phyloP scores from a whole-genome alignment of 208 protist species.

The Crithidia bombi region DNA sequence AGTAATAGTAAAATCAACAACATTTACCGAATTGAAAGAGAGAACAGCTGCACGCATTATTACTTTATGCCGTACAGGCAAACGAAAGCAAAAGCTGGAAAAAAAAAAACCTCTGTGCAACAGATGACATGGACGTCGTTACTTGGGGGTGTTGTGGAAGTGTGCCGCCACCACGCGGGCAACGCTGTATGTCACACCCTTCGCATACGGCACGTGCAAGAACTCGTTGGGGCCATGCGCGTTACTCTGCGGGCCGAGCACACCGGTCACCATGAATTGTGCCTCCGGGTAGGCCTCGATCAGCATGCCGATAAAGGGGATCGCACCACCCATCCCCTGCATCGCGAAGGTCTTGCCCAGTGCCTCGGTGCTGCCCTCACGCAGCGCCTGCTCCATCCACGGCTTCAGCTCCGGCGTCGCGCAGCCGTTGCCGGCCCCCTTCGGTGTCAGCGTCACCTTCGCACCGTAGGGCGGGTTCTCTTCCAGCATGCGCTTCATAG shows the following conservation, averaged over 20 bases:
- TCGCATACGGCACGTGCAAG: conserved; percentile 89
- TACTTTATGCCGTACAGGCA: no score
- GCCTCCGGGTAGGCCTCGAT: conserved; percentile 87
- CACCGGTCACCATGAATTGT: conserved; percentile 94
- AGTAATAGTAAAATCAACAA: no score
- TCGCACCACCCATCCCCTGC: conserved; percentile 90
- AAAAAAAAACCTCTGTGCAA: no score
- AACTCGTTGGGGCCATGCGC: conserved; percentile 97
- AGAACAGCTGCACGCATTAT: no score
- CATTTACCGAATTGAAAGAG: no score
- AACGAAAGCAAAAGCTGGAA: no score
- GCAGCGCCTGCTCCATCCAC: conserved; percentile 82
- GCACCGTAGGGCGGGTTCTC: conserved; percentile 92
- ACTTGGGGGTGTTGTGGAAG: conserved; percentile 63
- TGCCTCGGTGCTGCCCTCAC: conserved; percentile 72
- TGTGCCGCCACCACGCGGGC: conserved; percentile 78
- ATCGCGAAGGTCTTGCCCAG: conserved; percentile 77
- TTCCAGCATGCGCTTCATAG: conserved; percentile 81
- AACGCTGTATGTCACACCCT: conserved; percentile 87
- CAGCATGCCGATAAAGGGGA: conserved; percentile 96
- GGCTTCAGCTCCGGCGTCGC: conserved; percentile 72
- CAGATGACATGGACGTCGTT: no score
- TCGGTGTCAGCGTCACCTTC: conserved; percentile 76
- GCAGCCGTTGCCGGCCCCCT: conserved; percentile 83
- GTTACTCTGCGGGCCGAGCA: conserved; percentile 92